Evolutionary conservation across 768 basidiomycete species (phyloP).

Genomic region (Termitomyces bulborhizus): DNA sequence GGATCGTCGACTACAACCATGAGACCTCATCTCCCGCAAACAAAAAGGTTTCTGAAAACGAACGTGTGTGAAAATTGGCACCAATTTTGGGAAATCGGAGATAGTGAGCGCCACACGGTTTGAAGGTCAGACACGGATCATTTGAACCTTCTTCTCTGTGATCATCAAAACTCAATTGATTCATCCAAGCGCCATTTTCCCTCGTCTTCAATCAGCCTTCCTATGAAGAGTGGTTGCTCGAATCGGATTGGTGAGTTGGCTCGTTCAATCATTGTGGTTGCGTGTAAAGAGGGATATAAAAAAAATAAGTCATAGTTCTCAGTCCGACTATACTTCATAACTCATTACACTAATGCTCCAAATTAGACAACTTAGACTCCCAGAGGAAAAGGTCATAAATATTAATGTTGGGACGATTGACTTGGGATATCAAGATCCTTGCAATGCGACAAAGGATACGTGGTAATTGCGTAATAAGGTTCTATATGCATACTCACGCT

Average conservation of each 20-base stretch:
- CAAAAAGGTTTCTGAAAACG: background rate
- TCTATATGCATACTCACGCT: background rate
- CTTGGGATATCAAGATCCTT: background rate
- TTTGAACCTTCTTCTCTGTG: too few relatives aligned
- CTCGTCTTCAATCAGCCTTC: background rate
- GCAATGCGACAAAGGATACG: background rate
- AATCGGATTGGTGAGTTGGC: background rate
- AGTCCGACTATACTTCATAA: background rate
- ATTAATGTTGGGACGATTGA: background rate
- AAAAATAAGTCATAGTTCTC: too few relatives aligned
- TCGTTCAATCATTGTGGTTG: background rate
- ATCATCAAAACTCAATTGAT: background rate
- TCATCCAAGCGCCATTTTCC: background rate
- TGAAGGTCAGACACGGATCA: background rate
- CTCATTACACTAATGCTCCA: background rate
- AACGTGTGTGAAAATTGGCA: background rate
- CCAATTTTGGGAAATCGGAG: background rate
- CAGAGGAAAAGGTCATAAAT: background rate
- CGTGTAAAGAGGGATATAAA: background rate
- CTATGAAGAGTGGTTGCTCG: too few relatives aligned
- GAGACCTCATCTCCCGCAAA: background rate
- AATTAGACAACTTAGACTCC: background rate
- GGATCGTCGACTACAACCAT: background rate
- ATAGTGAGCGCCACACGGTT: background rate
- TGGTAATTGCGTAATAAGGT: background rate